These are phyloP conservation scores for Hypomyces rosellus DNA, from an alignment of 2,329 filamentous ascomycete genomes.

Conservation along the genomic window DNA sequence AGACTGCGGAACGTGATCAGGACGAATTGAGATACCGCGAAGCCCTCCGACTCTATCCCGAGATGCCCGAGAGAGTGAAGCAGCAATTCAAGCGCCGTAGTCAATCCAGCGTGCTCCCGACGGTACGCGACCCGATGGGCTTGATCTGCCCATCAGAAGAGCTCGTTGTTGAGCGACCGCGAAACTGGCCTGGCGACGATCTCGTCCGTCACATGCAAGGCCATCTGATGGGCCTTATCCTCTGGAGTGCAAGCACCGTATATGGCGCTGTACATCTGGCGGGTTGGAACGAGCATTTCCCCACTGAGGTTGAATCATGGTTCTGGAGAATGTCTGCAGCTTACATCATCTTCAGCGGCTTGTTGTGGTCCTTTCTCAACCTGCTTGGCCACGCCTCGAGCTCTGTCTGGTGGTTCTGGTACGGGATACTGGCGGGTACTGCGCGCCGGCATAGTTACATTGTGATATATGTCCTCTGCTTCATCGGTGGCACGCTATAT, in stretches of 20 bases:
- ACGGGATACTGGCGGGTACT: conserved; percentile 7
- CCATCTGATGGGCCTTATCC: too few species aligned
- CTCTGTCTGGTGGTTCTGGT: conserved; percentile 7
- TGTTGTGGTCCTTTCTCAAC: conserved; percentile 8
- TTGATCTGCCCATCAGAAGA: conserved; percentile 6
- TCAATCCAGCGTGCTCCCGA: too few species aligned
- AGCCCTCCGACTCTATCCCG: too few species aligned
- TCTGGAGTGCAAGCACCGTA: too few species aligned
- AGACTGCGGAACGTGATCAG: too few species aligned
- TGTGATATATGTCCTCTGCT: conserved; percentile 1
- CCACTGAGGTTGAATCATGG: conserved; percentile 4
- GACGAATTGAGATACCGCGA: too few species aligned
- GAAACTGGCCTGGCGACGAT: conserved; percentile 10
- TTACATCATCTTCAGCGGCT: conserved; percentile 8
- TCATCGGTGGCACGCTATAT: conserved; percentile 5
- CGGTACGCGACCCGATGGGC: too few species aligned
- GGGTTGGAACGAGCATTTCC: background rate
- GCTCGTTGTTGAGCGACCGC: conserved; percentile 6
- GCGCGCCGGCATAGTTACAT: conserved; percentile 3
- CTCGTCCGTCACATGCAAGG: background rate
- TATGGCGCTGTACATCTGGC: too few species aligned
- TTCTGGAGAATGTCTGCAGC: conserved; percentile 4
- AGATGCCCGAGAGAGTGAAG: too few species aligned
- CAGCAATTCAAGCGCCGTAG: too few species aligned
- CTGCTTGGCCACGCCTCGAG: conserved; percentile 5